Base-by-base conservation (phyloP, 1,284 basidiomycete species). In the Malassezia psittaci region DNA sequence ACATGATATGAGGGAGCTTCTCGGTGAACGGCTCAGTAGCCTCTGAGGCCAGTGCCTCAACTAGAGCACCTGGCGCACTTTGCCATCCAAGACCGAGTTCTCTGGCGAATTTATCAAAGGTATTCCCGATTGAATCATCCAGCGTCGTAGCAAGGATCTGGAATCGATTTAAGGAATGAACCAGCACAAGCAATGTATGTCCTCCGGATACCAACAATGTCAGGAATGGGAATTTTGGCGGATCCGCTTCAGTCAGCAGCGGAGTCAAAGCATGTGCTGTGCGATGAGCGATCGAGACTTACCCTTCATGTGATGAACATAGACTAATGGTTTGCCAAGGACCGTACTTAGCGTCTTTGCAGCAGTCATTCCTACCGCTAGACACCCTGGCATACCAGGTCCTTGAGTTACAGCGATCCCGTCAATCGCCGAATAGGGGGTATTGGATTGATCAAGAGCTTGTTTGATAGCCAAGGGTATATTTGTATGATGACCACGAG, bases 381-480 rank as follows among this genome's bases (percentile, higher is more conserved):
- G 61, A 48, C 65, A 64, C 39, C 63, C 62, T 1, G 64, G 53
- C 69, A 74, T 72, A 0, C 72, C 72, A 8, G 72, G 72, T 1
- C 69, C 69, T 41, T 62, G 66, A 1, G 72, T 74, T 13, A 74
- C 72, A 0, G 69, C 72, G 35, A 74, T 67, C 0, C 64, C 72
- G 48, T 72, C 70, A 12, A 74, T 9, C 11, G 69, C 59, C 12
- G 39, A 24, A 11, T 54, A 15, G 0, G 38, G 10, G 7, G 64
- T 24, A 1, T 38, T 29, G 5, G 66, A 69, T 10, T 62, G 37
- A 1, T 48, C 18, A 9, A 74, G 48, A 0, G 67, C 67, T 9
- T 33, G 6, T 0, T 59, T 50, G 33, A 74, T 67, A 13, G 69
- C 62, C 8, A 44, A n/a, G 0, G 70, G 60, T 3, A 74, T 47